Conservation (phyloP, 1,139 yeast species). For the Candida smagusa region DNA sequence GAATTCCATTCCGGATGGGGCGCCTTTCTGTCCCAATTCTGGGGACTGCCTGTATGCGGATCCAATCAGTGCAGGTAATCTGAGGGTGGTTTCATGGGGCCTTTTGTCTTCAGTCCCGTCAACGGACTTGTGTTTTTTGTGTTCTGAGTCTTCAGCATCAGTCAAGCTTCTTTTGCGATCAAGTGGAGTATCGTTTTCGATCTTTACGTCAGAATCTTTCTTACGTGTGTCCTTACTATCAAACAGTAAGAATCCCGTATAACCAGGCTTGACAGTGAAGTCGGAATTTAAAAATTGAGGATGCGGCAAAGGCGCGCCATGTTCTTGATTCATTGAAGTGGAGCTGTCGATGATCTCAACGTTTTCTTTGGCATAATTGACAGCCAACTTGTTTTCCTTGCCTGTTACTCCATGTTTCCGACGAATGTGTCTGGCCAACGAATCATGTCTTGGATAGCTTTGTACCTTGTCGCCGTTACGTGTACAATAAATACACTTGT, state of each 20-base stretch:
- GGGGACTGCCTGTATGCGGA: neutral
- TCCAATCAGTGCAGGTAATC: neutral
- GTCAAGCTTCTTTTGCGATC: neutral
- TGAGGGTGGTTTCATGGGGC: neutral
- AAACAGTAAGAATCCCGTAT: constrained; percentile 33
- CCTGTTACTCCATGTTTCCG: constrained; percentile 48
- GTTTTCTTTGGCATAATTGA: constrained; percentile 46
- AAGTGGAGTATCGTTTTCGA: neutral
- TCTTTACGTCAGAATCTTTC: constrained; percentile 7
- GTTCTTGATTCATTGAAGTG: constrained; percentile 11
- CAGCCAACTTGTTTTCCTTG: constrained; percentile 45
- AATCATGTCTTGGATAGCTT: constrained; percentile 47
- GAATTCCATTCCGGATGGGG: constrained; percentile 1
- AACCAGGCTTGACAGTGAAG: constrained; percentile 27
- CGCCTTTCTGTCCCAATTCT: too few relatives aligned
- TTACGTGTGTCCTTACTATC: constrained; percentile 15
- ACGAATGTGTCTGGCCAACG: constrained; percentile 45
- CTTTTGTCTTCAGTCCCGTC: neutral
- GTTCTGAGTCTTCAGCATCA: neutral
- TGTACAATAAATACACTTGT: constrained; percentile 44
- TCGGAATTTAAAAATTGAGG: constrained; percentile 31
- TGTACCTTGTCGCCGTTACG: constrained; percentile 36
- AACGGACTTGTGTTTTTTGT: neutral
- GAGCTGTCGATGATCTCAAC: constrained; percentile 39
- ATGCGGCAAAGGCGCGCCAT: constrained; percentile 26